Evolutionary conservation across 2,329 filamentous ascomycete species (phyloP).

Genomic region (Cladosporium halotolerans): DNA sequence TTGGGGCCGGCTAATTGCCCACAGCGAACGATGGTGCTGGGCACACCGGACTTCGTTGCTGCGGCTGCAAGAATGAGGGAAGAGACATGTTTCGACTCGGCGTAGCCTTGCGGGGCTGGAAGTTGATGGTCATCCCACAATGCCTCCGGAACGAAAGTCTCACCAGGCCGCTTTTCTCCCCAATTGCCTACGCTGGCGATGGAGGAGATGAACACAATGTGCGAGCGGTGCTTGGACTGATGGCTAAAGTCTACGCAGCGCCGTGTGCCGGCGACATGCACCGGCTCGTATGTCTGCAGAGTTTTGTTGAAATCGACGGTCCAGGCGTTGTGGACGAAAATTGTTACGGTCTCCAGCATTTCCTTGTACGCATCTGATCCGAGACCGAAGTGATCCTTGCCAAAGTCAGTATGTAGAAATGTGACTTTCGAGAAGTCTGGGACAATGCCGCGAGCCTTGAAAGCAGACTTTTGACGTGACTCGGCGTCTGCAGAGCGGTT

Average conservation of each 20-base stretch:
- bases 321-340: constrained; percentile 35
- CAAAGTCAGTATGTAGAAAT: constrained; percentile 17
- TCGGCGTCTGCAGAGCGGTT: constrained; percentile 21
- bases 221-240: constrained; percentile 18
- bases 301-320: constrained; percentile 33
- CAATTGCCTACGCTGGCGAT: constrained; percentile 32
- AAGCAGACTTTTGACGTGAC: constrained; percentile 19
- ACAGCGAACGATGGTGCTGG: constrained; percentile 36
- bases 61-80: constrained; percentile 2
- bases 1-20: not conserved
- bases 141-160: not conserved
- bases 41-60: not conserved
- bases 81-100: not conserved
- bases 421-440: constrained; percentile 23
- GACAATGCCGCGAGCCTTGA: constrained; percentile 18
- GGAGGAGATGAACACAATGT: constrained; percentile 35
- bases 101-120: not conserved
- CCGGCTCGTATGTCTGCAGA: constrained; percentile 25
- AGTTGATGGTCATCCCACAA: not conserved
- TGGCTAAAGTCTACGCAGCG: constrained; percentile 24
- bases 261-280: not conserved
- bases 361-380: constrained; percentile 14
- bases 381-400: constrained; percentile 16
- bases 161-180: constrained; percentile 4
- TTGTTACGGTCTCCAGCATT: constrained; percentile 17